Conservation (phyloP, 345 rosid species). For the Gossypium arboreum region DNA sequence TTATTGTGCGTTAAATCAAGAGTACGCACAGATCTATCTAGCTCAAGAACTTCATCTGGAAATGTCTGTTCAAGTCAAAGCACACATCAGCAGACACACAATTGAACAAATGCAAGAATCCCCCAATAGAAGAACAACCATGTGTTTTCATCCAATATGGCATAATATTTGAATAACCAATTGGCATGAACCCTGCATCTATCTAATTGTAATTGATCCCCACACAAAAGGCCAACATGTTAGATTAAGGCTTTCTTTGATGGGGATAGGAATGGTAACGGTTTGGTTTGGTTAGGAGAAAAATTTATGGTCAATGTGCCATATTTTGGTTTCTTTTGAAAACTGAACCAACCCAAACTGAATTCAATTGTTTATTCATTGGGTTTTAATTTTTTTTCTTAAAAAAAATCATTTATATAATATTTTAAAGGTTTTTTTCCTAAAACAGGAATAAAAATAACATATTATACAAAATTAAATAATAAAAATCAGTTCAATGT, state of each 20-base stretch:
- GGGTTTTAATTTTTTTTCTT: neutral
- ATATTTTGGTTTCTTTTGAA: neutral
- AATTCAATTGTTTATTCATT: neutral
- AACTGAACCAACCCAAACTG: neutral
- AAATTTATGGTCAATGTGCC: neutral
- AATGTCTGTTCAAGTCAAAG: slow-evolving; percentile 57
- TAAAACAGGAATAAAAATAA: too few relatives aligned
- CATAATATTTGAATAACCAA: neutral
- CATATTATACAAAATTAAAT: neutral
- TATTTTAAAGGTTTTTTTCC: too few relatives aligned
- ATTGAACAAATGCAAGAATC: slow-evolving; percentile 2
- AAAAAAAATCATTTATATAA: too few relatives aligned
- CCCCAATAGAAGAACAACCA: neutral
- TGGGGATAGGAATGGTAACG: neutral
- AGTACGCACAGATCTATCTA: slow-evolving; percentile 73
- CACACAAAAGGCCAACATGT: too few relatives aligned
- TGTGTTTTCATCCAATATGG: neutral
- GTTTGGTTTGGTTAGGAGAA: too few relatives aligned
- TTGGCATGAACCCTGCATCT: neutral
- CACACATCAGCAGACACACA: neutral
- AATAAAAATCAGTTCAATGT: neutral
- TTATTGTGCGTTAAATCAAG: slow-evolving; percentile 89
- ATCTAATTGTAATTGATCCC: neutral
- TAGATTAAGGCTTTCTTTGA: neutral
- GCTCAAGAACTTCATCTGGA: slow-evolving; percentile 73